phyloP scores from a whole-genome alignment of 495 filamentous ascomycete genomes.

The Neurospora sp. region DNA sequence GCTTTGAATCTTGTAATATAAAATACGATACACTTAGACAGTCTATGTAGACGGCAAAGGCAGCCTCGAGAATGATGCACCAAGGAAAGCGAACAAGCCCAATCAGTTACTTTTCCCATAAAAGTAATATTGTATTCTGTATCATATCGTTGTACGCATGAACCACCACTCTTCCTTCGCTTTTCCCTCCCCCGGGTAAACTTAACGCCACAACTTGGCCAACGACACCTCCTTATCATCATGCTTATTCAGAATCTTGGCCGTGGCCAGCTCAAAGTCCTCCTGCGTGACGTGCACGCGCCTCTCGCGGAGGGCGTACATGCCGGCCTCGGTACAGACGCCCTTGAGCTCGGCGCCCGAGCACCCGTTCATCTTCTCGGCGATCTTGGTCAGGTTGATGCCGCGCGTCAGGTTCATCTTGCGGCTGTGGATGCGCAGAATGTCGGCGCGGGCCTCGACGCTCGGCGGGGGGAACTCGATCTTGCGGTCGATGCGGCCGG shows the following conservation, averaged over 20 bases:
- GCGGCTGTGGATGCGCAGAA: conserved; percentile 89
- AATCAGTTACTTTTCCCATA: background rate
- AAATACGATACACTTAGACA: background rate
- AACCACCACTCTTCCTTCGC: background rate
- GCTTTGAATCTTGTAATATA: background rate
- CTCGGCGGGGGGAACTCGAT: conserved; percentile 99
- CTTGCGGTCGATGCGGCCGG: conserved; percentile 95
- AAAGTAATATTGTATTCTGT: background rate
- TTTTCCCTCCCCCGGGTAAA: background rate
- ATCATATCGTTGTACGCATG: background rate
- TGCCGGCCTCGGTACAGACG: conserved; percentile 92
- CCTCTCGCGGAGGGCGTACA: conserved; percentile 92
- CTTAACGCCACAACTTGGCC: conserved; percentile 29
- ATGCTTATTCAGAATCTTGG: conserved; percentile 99
- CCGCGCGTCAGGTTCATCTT: conserved; percentile 98
- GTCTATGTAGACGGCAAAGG: too few species aligned
- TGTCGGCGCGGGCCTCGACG: conserved; percentile 94
- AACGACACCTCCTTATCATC: conserved; percentile 81
- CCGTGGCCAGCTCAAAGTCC: conserved; percentile 96
- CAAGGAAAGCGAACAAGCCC: background rate
- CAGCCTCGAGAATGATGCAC: background rate
- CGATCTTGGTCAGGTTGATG: conserved; percentile 96
- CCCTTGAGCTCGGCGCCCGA: conserved; percentile 95
- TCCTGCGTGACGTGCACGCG: conserved; percentile 98
- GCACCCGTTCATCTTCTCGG: conserved; percentile 99